Evolutionary conservation across 2,329 filamentous ascomycete genomes (phyloP), one percentile per base, ranked within the genome.

Genomic region (Sphaerulina vaccinii): DNA sequence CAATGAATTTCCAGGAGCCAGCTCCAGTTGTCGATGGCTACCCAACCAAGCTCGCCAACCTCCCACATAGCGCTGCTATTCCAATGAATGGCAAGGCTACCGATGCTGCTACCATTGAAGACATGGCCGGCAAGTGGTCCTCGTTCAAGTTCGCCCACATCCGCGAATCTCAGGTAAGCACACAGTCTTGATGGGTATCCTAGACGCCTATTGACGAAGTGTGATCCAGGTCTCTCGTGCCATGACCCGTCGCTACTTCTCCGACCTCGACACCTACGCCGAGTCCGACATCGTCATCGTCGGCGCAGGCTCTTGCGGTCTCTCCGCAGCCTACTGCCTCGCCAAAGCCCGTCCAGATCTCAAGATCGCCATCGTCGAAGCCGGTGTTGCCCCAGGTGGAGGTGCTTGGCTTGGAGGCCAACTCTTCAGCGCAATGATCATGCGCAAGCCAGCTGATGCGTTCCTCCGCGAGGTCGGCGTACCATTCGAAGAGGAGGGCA

Each of bases 221-320:
- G 13, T 13, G 7, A 3, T 8, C 27, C 13, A 29, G 27, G 90
- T 96, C 69, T 92, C 60, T 5, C 88, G 90, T 58, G 90, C 90
- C 70, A 96, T 96, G 90, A 92, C 88, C 48, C 82, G 88, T 46
- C 89, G 90, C 70, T 96, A 96, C 85, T 96, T 96, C 72, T 75
- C 83, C 65, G 90, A 96, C 75, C 78, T 96, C 49, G 88, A 96
- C 77, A 82, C 75, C 55, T 93, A 95, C 68, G 90, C 90, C 70
- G 90, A 96, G 77, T 90, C 87, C 41, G 91, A 96, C 79, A 85
- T 96, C 67, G 90, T 96, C 76, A 95, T 96, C 68, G 81, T 96
- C 60, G 90, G 91, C 53, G 91, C 90, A 24, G 91, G 91, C 42
- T 92, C 87, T 23, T 96, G 90, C 69, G 90, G 90, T 62, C 80